phyloP scores from a whole-genome alignment of 78 protist species.

The Pelomyxa schiedti region DNA sequence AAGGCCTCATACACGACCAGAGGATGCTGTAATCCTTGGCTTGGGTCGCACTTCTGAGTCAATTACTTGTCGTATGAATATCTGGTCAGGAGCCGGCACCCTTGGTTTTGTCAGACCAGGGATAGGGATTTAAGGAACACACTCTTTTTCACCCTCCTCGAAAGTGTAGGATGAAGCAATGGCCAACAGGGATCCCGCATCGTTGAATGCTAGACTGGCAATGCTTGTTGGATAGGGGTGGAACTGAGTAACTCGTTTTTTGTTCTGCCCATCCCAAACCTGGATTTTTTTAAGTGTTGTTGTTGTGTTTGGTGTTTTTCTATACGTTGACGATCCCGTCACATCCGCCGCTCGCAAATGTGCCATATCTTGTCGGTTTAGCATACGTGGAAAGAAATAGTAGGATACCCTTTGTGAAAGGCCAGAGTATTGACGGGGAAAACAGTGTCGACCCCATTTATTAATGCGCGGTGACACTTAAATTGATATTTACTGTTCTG shows the following conservation, averaged over 20 bases:
- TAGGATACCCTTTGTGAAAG: conserved; percentile 40
- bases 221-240: conserved; percentile 25
- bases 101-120: not conserved
- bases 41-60: conserved; percentile 23
- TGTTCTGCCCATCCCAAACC: not conserved
- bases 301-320: conserved; percentile 43
- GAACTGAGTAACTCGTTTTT: conserved; percentile 7
- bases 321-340: conserved; percentile 62
- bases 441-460: conserved; percentile 9
- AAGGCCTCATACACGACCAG: no score
- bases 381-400: not conserved
- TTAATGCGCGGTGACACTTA: conserved; percentile 55
- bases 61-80: conserved; percentile 13
- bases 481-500: conserved; percentile 52
- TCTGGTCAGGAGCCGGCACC: conserved; percentile 15
- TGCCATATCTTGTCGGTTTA: conserved; percentile 8
- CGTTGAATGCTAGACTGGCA: conserved; percentile 26
- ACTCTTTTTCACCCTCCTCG: conserved; percentile 55
- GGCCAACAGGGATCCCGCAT: conserved; percentile 53
- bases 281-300: no score
- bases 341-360: conserved; percentile 77
- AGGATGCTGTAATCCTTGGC: no score
- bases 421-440: conserved; percentile 67
- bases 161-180: conserved; percentile 61
- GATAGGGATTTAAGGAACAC: not conserved